phyloP scores from a whole-genome alignment of 371 early-diverging fungal genomes.

The Circinella minor region DNA sequence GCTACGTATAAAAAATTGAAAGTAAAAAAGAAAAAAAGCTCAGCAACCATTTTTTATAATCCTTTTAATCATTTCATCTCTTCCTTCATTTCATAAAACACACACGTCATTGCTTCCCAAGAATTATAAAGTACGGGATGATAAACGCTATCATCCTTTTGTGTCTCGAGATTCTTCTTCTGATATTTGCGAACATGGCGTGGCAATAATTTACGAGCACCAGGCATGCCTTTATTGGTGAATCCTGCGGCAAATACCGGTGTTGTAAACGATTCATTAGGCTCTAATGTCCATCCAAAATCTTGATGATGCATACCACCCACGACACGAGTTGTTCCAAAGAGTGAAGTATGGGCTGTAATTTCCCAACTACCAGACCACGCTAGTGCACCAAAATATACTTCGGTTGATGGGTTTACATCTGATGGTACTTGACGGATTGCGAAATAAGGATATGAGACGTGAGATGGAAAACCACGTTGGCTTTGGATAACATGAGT shows the following conservation, averaged over 20 bases:
- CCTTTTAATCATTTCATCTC: too few species aligned
- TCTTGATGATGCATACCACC: conserved; percentile 46
- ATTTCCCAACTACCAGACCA: conserved; percentile 52
- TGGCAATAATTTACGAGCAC: conserved; percentile 37
- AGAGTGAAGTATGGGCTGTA: conserved; percentile 25
- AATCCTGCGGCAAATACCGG: conserved; percentile 40
- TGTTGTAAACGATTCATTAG: conserved; percentile 14
- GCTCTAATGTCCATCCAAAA: conserved; percentile 29
- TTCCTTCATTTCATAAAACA: too few species aligned
- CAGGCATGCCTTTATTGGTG: conserved; percentile 33
- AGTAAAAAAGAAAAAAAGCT: too few species aligned
- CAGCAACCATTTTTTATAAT: too few species aligned
- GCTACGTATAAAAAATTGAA: too few species aligned
- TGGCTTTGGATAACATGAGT: conserved; percentile 29
- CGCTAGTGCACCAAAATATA: conserved; percentile 47
- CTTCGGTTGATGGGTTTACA: conserved; percentile 22
- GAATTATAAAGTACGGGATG: conserved; percentile 47
- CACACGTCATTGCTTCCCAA: conserved; percentile 44
- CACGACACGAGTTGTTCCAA: conserved; percentile 28
- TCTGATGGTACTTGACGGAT: conserved; percentile 24
- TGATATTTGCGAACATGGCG: conserved; percentile 23
- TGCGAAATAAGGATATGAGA: conserved; percentile 49
- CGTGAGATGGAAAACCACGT: conserved; percentile 42
- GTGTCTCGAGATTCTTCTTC: conserved; percentile 16
- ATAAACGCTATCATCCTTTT: conserved; percentile 7